These are phyloP conservation scores for Kazachstania sp. DNA, from an alignment of 1,139 yeast species.

Conservation along the genomic window DNA sequence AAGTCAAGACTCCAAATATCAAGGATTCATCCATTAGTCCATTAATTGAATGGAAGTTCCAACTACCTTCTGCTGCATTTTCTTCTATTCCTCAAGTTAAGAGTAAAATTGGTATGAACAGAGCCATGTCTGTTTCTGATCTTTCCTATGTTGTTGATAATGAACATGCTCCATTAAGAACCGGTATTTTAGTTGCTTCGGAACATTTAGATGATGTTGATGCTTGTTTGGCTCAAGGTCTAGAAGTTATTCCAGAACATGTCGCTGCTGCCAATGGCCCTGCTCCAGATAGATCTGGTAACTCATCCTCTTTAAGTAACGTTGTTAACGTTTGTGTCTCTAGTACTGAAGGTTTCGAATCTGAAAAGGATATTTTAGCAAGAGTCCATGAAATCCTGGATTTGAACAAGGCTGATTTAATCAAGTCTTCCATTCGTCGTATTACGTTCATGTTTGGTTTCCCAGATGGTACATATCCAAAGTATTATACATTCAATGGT, in stretches of 20 bases:
- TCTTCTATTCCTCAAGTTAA: conserved; percentile 52
- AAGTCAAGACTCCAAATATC: conserved; percentile 51
- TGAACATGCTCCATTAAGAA: conserved; percentile 55
- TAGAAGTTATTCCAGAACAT: conserved; percentile 55
- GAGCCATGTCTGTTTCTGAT: conserved; percentile 90
- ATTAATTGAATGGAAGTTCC: conserved; percentile 82
- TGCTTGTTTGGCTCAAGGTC: conserved; percentile 66
- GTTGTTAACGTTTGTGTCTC: conserved; percentile 75
- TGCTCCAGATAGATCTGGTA: conserved; percentile 38
- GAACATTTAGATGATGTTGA: conserved; percentile 84
- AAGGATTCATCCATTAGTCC: conserved; percentile 36
- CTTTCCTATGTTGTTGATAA: conserved; percentile 74
- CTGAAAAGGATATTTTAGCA: conserved; percentile 59
- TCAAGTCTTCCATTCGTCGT: conserved; percentile 73
- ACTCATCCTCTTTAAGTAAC: conserved; percentile 46
- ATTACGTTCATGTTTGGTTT: conserved; percentile 84
- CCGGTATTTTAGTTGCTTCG: conserved; percentile 81
- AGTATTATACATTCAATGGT: conserved; percentile 90
- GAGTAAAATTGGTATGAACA: conserved; percentile 47
- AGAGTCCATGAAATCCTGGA: conserved; percentile 59
- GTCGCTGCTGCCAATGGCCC: conserved; percentile 34
- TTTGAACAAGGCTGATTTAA: conserved; percentile 62
- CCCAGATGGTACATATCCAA: conserved; percentile 80
- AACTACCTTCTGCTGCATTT: conserved; percentile 73
- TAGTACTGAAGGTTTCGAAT: conserved; percentile 61